Conservation (phyloP, 352 stramenopile genomes). For the Phytopythium boreale region DNA sequence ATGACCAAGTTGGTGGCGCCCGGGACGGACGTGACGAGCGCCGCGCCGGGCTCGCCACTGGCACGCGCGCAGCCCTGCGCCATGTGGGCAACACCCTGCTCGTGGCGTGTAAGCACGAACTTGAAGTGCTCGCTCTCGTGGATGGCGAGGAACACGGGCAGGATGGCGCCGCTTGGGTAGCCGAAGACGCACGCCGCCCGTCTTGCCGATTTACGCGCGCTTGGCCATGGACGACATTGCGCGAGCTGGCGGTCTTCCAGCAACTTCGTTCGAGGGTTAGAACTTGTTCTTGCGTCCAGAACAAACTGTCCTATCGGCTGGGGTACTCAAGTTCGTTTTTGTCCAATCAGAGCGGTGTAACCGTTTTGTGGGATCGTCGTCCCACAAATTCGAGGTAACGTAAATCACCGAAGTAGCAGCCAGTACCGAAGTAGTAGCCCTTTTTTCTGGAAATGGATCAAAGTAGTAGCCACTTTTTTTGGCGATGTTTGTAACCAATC, state of each 20-base stretch:
- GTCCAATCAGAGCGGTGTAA: no score
- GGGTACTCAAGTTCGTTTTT: no score
- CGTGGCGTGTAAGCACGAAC: slow-evolving; percentile 78
- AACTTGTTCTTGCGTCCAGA: no score
- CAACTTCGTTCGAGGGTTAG: slow-evolving; percentile 21
- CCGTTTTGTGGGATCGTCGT: no score
- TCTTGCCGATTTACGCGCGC: slow-evolving; percentile 87
- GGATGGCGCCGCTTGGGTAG: slow-evolving; percentile 92
- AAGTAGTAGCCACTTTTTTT: no score
- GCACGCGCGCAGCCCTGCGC: slow-evolving; percentile 81
- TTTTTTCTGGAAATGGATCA: no score
- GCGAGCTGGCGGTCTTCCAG: slow-evolving; percentile 41
- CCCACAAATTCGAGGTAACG: no score
- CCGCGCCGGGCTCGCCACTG: slow-evolving; percentile 87
- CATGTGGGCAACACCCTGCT: slow-evolving; percentile 85
- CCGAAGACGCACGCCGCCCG: slow-evolving; percentile 92
- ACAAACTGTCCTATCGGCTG: no score
- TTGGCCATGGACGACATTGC: slow-evolving; percentile 26
- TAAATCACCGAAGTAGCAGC: no score
- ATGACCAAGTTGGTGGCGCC: slow-evolving; percentile 94
- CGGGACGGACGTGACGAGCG: slow-evolving; percentile 92
- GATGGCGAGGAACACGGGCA: slow-evolving; percentile 94
- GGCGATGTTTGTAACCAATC: no score
- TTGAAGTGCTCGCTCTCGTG: slow-evolving; percentile 84
- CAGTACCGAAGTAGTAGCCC: no score